These are phyloP conservation scores for Fusarium duplospermum DNA, from an alignment of 2,329 filamentous ascomycete species.

Conservation along the genomic window DNA sequence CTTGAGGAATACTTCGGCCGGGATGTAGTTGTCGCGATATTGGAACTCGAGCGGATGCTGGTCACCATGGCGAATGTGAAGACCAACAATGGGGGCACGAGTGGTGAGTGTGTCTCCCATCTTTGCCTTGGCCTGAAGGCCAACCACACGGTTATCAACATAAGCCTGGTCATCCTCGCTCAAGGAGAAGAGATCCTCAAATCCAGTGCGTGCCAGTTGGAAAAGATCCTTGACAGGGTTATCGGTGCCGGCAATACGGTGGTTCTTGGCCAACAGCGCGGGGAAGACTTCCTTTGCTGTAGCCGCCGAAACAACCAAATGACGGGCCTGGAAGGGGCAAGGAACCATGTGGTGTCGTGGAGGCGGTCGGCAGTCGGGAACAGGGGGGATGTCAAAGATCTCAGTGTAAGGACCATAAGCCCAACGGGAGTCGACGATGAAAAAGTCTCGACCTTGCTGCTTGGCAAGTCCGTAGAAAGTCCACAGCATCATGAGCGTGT, in stretches of 20 bases:
- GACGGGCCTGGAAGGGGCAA: conserved; percentile 79
- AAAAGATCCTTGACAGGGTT: conserved; percentile 67
- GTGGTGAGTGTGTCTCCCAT: conserved; percentile 54
- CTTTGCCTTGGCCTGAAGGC: conserved; percentile 63
- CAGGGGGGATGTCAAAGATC: conserved; percentile 77
- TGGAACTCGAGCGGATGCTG: conserved; percentile 81
- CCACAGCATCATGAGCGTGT: conserved; percentile 83
- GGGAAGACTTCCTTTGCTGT: conserved; percentile 76
- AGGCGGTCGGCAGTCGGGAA: conserved; percentile 75
- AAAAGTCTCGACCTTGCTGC: conserved; percentile 80
- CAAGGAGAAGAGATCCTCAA: conserved; percentile 79
- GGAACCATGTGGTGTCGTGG: conserved; percentile 81
- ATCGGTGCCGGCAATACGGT: conserved; percentile 38
- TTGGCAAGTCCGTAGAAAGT: conserved; percentile 83
- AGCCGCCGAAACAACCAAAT: conserved; percentile 78
- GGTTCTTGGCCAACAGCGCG: conserved; percentile 55
- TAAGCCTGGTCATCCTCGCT: conserved; percentile 74
- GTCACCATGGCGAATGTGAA: conserved; percentile 86
- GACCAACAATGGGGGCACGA: conserved; percentile 63
- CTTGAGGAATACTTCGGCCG: conserved; percentile 74
- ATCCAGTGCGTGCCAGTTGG: conserved; percentile 74
- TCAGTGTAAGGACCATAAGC: conserved; percentile 80
- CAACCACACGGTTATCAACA: conserved; percentile 67
- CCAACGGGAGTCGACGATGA: conserved; percentile 87
- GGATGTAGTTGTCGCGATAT: conserved; percentile 82